Base-by-base conservation (phyloP, 2,329 filamentous ascomycete species). In the Cladosporium velox region DNA sequence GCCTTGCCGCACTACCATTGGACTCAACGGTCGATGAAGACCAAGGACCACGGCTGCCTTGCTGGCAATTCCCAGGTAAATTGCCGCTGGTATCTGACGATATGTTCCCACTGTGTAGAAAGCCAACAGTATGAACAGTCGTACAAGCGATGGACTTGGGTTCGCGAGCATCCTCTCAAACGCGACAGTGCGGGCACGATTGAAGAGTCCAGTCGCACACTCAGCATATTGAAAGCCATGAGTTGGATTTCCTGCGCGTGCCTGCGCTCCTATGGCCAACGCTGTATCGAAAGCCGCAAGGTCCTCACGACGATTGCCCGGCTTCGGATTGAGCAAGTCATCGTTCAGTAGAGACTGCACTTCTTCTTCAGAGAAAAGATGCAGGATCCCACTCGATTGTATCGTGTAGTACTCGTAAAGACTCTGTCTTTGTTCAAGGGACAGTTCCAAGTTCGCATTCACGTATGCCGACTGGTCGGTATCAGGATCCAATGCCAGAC, bases 231-330 rank as follows among this genome's bases (percentile, higher is more conserved):
- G 52, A 6, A 32, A 32, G 28, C 52, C 52, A n/a, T 30, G 52
- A 55, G 28, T 34, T 8, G 8, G 18, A 10, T 55, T 55, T 7
- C 52, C 52, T 30, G 30, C 52, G 18, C 52, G 52, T 21, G 52
- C 52, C 32, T 55, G 52, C 18, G 52, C 52, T 55, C 52, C 52
- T 8, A 55, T 55, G 8, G 52, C 52, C n/a, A 55, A 21, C 18
- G 52, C 52, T 34, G 52, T 55, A 18, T 55, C 52, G 32, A 55
- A 32, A 12, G 52, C 52, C 28, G 52, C 52, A 18, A 55, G 52
- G n/a, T 55, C 52, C 21, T 55, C 52, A 30, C 52, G 52, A 32
- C 52, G 52, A 55, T 6, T 55, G 52, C 52, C 52, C 18, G 52
- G 8, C 30, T 55, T 55, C 1, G 30, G 30, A 34, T 55, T 34